Base-by-base conservation (phyloP, 2,329 filamentous ascomycete species). In the Ophiocordyceps camponoti-leonardi region DNA sequence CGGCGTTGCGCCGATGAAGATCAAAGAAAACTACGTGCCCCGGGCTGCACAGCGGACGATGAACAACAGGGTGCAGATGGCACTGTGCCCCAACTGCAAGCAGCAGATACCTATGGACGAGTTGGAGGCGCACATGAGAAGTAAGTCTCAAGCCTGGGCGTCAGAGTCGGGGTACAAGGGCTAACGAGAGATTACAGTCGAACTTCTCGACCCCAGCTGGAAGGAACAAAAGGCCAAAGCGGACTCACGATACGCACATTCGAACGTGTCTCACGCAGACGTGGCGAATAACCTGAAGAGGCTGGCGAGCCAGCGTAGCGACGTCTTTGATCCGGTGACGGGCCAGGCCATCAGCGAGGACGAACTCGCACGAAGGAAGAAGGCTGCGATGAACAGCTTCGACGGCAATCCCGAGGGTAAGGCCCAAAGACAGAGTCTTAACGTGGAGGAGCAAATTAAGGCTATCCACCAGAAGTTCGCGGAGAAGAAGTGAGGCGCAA, bases 221-320 rank as follows among this genome's bases (percentile, higher is more conserved):
- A 94, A 94, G 61, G 88, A 95, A 59, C 88, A 96, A 61, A 86
- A 87, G 53, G 83, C 85, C 47, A 94, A 94, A 61, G 79, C 85
- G 16, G 86, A 94, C 42, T 79, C 83, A 13, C 81, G 90, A 50
- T 86, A 83, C 51, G 77, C 85, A 1, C 88, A 84, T 0, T 93
- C 87, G 11, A 95, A 94, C 55, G 66, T 94, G 11, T 85, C 83
- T 1, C 90, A 86, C 4, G 77, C 75, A 31, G 90, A 96, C 54
- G 86, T 94, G 42, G 88, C 87, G 44, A 88, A 86, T 61, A 95
- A 96, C 59, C 74, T 96, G 50, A 96, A 96, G 69, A 81, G 90
- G n/a, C 71, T 96, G 44, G 87, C 88, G 22, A 88, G 85, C 52
- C 85, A 94, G 61, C 77, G 90, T 42, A 82, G 75, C 52, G 90